Evolutionary conservation across 2,329 filamentous ascomycete genomes (phyloP), one percentile per base, ranked within the genome.

Genomic region (Metarhizium album): DNA sequence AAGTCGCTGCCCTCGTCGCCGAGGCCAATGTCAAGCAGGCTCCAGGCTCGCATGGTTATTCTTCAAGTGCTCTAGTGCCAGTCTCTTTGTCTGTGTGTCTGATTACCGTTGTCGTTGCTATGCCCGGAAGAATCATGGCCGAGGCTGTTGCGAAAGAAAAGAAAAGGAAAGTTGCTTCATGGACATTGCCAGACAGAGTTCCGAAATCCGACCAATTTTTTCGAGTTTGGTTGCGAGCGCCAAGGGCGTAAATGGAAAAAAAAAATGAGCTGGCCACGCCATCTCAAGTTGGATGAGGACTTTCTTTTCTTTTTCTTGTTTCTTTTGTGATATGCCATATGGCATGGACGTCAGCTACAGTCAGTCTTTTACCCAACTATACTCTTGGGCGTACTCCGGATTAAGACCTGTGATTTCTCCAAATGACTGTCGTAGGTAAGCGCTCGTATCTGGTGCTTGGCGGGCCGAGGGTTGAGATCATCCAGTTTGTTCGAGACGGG

Each of bases 1-100:
- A 74, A 52, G 68, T 77, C 6, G 66, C 70, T 47, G 63, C 64
- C 20, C 57, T 66, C 4, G 60, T 52, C 29, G 58, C 58, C 22
- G 55, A 63, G 23, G 61, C 58, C 46, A 60, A 60, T 57, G 54
- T 60, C 47, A 57, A 62, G 52, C 46, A 65, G n/a, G 24, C 42
- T 66, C 35, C 52, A 58, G 47, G 64, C 64, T 14, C 54, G 59
- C 47, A 63, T 65, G 60, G 55, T 66, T 52, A 60, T 66, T 24
- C 54, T 66, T 50, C 55, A 61, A 46, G 59, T 59, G 18, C 47
- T 54, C 18, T 43, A 27, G 40, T 43, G 45, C 40, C 13, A 4
- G 37, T 40, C n/a, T 20, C n/a, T 40, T 20, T 18, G 35, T 14
- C 2, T 38, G n/a, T 37, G 27, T 9, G 24, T 11, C 18, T 22